These are phyloP conservation scores for Setaria viridis DNA, from an alignment of 202 grass and related monocot species.

Conservation along the genomic window DNA sequence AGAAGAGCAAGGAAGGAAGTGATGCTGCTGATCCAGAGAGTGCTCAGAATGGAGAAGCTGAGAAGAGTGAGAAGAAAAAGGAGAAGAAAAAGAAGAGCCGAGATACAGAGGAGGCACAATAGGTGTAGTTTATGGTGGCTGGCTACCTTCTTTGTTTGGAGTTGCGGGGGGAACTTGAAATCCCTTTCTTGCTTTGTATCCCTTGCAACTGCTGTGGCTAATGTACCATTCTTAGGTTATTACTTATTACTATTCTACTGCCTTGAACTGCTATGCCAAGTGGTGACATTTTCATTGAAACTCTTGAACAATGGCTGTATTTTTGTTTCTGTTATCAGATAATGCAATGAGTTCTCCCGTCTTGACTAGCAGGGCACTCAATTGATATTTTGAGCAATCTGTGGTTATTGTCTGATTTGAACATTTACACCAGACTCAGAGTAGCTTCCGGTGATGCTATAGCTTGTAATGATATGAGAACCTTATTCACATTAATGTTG, in stretches of 20 bases:
- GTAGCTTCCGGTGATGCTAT: background rate
- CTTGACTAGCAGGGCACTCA: background rate
- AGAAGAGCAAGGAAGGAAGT: slow-evolving; percentile 57
- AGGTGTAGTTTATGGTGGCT: slow-evolving; percentile 8
- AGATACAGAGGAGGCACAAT: slow-evolving; percentile 48
- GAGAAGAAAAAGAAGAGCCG: slow-evolving; percentile 76
- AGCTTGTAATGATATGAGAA: background rate
- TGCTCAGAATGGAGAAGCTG: slow-evolving; percentile 42
- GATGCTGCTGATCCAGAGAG: slow-evolving; percentile 36
- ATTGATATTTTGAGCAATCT: background rate
- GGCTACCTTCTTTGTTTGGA: background rate
- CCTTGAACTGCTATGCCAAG: slow-evolving; percentile 27
- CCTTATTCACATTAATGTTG: background rate
- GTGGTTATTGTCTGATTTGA: background rate
- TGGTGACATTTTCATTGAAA: slow-evolving; percentile 39
- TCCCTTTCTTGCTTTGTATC: slow-evolving; percentile 19
- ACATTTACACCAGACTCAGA: background rate
- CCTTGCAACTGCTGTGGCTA: slow-evolving; percentile 4
- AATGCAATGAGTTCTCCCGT: slow-evolving; percentile 40
- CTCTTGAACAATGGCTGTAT: slow-evolving; percentile 38
- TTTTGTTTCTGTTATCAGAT: slow-evolving; percentile 37
- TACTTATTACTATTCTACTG: slow-evolving; percentile 42
- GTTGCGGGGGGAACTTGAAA: background rate
- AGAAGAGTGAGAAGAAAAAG: slow-evolving; percentile 78
- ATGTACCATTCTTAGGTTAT: slow-evolving; percentile 43